phyloP scores from a whole-genome alignment of 352 stramenopile species.

The Pythium monospermum region DNA sequence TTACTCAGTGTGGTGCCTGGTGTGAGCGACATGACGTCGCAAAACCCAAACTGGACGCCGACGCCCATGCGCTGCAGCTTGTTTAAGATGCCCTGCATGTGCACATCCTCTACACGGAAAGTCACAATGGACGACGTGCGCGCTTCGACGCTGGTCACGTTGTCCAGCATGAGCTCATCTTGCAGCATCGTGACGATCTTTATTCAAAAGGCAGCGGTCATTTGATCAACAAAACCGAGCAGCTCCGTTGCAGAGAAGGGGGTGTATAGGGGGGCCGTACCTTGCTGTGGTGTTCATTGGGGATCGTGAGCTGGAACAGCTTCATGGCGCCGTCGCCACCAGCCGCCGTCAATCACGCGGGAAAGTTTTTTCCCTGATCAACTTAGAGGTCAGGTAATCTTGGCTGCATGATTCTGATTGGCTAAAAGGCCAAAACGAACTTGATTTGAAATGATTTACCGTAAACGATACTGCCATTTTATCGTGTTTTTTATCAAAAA shows the following conservation, averaged over 20 bases:
- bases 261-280: constrained; percentile 9
- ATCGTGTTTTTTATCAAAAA: neutral
- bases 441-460: constrained; percentile 1
- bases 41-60: constrained; percentile 83
- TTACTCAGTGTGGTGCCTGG: constrained; percentile 76
- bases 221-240: neutral
- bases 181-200: constrained; percentile 75
- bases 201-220: constrained; percentile 13
- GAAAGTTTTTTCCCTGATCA: neutral
- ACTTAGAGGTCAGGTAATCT: too few species aligned
- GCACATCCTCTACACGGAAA: constrained; percentile 78
- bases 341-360: neutral
- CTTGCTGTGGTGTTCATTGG: constrained; percentile 79
- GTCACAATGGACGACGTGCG: constrained; percentile 84
- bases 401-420: neutral
- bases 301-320: constrained; percentile 86
- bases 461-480: constrained; percentile 2
- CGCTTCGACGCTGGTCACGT: constrained; percentile 79
- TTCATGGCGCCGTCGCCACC: too few species aligned
- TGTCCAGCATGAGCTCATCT: constrained; percentile 79
- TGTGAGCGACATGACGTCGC: constrained; percentile 86
- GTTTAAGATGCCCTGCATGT: constrained; percentile 84
- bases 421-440: neutral
- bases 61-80: constrained; percentile 77
- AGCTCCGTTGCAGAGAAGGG: neutral